phyloP scores from a whole-genome alignment of 2,329 filamentous ascomycete species.

The Monascus ruber region DNA sequence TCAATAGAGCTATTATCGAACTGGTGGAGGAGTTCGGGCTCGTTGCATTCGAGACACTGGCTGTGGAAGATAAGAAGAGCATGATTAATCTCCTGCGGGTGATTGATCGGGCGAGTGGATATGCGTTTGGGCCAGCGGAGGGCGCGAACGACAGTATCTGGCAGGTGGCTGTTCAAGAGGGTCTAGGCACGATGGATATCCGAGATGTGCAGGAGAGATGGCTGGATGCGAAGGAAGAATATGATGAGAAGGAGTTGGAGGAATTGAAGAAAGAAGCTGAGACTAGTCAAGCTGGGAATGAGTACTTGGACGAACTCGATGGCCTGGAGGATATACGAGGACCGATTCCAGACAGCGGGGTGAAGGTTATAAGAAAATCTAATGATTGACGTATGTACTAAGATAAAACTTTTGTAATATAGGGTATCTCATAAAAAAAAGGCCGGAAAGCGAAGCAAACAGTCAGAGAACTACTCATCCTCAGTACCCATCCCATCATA shows the following conservation, averaged over 20 bases:
- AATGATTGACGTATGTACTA: conserved; percentile 37
- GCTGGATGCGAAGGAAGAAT: conserved; percentile 81
- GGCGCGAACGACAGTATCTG: conserved; percentile 94
- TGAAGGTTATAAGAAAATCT: conserved; percentile 58
- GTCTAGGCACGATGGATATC: conserved; percentile 60
- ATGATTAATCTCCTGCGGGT: conserved; percentile 87
- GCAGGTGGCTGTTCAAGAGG: conserved; percentile 81
- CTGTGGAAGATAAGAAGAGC: conserved; percentile 91
- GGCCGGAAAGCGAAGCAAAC: no score
- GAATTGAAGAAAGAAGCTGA: conserved; percentile 65
- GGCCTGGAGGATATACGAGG: conserved; percentile 16
- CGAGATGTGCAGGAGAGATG: conserved; percentile 90
- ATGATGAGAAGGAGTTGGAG: conserved; percentile 66
- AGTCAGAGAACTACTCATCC: not conserved
- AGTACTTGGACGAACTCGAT: conserved; percentile 26
- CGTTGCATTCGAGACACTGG: conserved; percentile 83
- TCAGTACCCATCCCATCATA: conserved; percentile 6
- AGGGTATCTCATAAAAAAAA: conserved; percentile 14
- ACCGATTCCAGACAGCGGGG: conserved; percentile 49
- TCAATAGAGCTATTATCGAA: conserved; percentile 78
- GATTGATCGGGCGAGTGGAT: conserved; percentile 85
- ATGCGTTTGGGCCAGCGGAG: conserved; percentile 81
- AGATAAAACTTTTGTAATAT: conserved; percentile 11
- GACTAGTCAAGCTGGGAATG: conserved; percentile 28
- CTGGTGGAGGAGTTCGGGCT: conserved; percentile 83